These are phyloP conservation scores for Solidago caesia DNA, from an alignment of 129 eudicot genomes.

Conservation along the genomic window DNA sequence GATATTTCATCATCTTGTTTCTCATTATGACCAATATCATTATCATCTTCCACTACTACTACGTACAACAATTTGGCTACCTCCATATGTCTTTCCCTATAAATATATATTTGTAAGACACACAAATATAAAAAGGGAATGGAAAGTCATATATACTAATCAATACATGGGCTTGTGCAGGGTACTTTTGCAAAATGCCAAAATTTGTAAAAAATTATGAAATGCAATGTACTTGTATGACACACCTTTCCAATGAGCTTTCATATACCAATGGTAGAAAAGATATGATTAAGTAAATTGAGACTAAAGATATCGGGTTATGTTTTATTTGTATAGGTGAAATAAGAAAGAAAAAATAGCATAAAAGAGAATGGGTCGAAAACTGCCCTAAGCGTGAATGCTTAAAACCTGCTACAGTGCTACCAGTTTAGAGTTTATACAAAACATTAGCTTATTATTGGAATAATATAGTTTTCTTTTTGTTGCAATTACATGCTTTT, in stretches of 20 bases:
- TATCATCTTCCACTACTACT: conserved; percentile 65
- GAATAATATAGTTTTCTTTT: neutral
- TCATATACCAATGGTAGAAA: neutral
- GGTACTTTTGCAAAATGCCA: neutral
- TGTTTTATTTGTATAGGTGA: neutral
- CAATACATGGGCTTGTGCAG: neutral
- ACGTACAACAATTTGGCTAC: conserved; percentile 75
- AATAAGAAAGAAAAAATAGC: too few relatives aligned
- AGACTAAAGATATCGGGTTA: neutral
- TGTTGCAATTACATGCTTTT: neutral
- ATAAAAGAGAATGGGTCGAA: too few relatives aligned
- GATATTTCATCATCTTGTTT: conserved; percentile 46
- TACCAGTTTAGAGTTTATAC: too few relatives aligned
- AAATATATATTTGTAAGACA: too few relatives aligned
- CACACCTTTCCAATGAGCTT: neutral
- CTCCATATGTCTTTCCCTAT: conserved; percentile 52
- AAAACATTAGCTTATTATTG: neutral
- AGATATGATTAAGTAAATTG: neutral
- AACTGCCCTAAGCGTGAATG: too few relatives aligned
- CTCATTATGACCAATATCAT: too few relatives aligned
- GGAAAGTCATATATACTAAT: neutral
- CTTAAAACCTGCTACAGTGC: too few relatives aligned
- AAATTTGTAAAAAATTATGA: neutral
- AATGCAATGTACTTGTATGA: neutral
- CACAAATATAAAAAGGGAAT: too few relatives aligned